These are phyloP conservation scores for Oryza rufipogon DNA, from an alignment of 176 grass and related monocot species.

Conservation along the genomic window DNA sequence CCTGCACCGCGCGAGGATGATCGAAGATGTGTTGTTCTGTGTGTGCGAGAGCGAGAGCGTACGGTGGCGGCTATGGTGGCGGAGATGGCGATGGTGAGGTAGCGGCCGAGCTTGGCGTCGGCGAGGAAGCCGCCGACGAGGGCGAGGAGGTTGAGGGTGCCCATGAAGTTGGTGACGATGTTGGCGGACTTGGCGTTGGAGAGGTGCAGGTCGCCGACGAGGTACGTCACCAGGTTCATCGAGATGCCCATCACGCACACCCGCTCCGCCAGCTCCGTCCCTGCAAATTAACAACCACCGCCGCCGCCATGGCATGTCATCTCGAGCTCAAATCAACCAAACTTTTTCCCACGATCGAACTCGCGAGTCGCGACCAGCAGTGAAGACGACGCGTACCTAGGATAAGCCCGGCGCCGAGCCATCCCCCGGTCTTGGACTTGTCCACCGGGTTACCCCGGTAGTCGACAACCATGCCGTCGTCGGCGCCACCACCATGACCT, in stretches of 20 bases:
- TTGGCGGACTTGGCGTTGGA: constrained; percentile 64
- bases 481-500: constrained; percentile 26
- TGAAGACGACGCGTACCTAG: constrained; percentile 37
- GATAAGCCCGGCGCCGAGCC: constrained; percentile 84
- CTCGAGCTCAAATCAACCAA: no score
- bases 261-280: constrained; percentile 78
- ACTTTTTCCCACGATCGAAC: no score
- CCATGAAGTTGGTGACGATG: constrained; percentile 76
- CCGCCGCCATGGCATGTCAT: no score
- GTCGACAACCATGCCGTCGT: constrained; percentile 46
- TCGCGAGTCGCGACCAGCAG: no score
- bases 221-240: constrained; percentile 76
- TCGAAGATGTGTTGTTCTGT: no score
- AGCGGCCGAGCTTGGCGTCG: constrained; percentile 74
- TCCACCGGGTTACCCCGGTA: constrained; percentile 72
- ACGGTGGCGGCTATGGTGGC: constrained; percentile 48
- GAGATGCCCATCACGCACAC: constrained; percentile 81
- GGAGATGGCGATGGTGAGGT: constrained; percentile 62
- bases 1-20: no score
- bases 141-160: constrained; percentile 68
- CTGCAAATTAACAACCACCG: constrained; percentile 14
- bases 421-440: constrained; percentile 77
- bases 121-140: constrained; percentile 73
- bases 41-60: not conserved
- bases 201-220: constrained; percentile 60